Percentiles rank a stretch among this genome's conserved stretches.
phyloP scores from a whole-genome alignment of 768 basidiomycete genomes.

The Boletellus sp. region DNA sequence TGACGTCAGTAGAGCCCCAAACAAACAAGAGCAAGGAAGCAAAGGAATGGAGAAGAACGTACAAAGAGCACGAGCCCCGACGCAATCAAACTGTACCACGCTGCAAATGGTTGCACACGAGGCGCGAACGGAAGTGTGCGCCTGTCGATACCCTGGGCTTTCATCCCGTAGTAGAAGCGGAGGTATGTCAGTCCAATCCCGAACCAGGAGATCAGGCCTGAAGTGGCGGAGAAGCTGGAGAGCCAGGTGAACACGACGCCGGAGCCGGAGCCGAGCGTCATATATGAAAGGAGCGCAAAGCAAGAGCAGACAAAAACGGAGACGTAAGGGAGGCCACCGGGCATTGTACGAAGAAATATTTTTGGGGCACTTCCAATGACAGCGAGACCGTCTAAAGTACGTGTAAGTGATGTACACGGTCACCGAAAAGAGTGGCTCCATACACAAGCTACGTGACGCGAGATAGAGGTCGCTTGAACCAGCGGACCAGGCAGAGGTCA shows the following conservation, averaged over 20 bases:
- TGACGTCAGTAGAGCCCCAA: background rate
- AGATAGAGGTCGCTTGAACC: slow-evolving; percentile 40
- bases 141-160: slow-evolving; percentile 47
- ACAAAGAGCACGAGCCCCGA: slow-evolving; percentile 35
- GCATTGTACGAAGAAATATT: slow-evolving; percentile 42
- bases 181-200: slow-evolving; percentile 45
- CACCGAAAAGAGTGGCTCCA: background rate
- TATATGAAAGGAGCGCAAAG: slow-evolving; percentile 40
- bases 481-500: slow-evolving; percentile 45
- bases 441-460: slow-evolving; percentile 38
- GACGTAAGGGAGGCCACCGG: slow-evolving; percentile 44
- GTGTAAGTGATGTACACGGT: slow-evolving; percentile 2
- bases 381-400: slow-evolving; percentile 47
- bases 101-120: slow-evolving; percentile 39
- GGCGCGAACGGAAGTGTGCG: slow-evolving; percentile 44
- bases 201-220: slow-evolving; percentile 44
- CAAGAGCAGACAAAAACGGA: slow-evolving; percentile 28
- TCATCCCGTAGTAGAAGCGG: slow-evolving; percentile 45
- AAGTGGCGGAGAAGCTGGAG: slow-evolving; percentile 32
- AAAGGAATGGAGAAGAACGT: slow-evolving; percentile 11
- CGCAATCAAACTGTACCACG: slow-evolving; percentile 34
- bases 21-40: too few species aligned
- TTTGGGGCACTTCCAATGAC: slow-evolving; percentile 50
- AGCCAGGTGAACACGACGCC: slow-evolving; percentile 44
- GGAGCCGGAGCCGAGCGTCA: slow-evolving; percentile 35